Percentiles rank a stretch among this genome's conserved stretches.
Evolutionary conservation across 345 rosid species (phyloP).

Genomic region (Sisymbrium altissimum): DNA sequence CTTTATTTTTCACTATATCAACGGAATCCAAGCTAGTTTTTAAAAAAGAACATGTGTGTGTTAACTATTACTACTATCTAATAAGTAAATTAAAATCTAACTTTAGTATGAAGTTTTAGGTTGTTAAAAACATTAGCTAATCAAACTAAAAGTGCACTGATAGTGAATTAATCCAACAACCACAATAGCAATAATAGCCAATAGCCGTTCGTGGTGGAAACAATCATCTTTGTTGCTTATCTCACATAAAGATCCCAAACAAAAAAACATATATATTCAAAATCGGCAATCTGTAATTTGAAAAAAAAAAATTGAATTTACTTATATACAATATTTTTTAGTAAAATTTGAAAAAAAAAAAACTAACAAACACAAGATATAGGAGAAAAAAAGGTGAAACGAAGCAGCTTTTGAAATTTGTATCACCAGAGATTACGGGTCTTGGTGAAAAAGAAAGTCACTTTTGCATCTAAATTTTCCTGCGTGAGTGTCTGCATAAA

Average conservation of each 20-base stretch:
- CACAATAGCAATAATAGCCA: conserved; percentile 5
- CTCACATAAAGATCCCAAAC: background rate
- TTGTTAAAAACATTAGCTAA: background rate
- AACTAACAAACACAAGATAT: background rate
- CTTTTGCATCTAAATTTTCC: conserved; percentile 10
- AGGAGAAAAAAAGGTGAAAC: background rate
- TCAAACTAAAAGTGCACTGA: background rate
- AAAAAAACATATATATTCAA: background rate
- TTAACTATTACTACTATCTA: background rate
- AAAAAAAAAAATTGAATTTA: too few relatives aligned
- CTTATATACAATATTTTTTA: too few relatives aligned
- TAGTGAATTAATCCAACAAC: conserved; percentile 14
- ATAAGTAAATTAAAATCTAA: background rate
- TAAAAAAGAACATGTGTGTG: background rate
- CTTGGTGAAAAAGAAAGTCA: conserved; percentile 19
- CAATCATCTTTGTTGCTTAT: conserved; percentile 5
- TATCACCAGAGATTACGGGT: conserved; percentile 22
- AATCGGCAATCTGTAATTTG: background rate
- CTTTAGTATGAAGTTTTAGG: background rate
- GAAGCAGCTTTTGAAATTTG: background rate
- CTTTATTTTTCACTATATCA: background rate
- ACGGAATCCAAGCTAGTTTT: background rate
- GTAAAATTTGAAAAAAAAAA: background rate
- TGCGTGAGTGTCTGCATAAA: conserved; percentile 18
- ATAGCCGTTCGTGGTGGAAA: conserved; percentile 20